phyloP scores from a whole-genome alignment of 495 filamentous ascomycete species.

The Trichocladium uniseriatum region DNA sequence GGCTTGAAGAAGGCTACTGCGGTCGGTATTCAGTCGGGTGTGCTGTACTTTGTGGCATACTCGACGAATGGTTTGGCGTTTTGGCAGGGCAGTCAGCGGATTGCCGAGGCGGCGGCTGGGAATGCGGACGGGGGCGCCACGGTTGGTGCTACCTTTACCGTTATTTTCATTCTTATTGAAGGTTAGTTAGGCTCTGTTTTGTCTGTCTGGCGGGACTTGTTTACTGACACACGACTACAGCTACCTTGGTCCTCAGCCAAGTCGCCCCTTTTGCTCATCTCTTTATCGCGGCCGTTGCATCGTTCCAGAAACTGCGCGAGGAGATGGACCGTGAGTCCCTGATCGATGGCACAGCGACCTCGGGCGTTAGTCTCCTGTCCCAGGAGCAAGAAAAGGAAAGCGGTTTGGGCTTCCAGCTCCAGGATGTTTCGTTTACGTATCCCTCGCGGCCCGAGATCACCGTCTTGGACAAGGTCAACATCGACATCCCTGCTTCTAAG shows the following conservation, averaged over 20 bases:
- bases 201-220: conserved; percentile 25
- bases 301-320: conserved; percentile 40
- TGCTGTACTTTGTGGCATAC: conserved; percentile 66
- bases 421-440: conserved; percentile 79
- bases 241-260: conserved; percentile 52
- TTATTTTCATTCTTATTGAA: conserved; percentile 25
- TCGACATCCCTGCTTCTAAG: conserved; percentile 72
- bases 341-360: conserved; percentile 59
- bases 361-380: conserved; percentile 46
- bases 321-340: conserved; percentile 57
- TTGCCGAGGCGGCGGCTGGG: conserved; percentile 54
- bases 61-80: conserved; percentile 83
- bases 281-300: conserved; percentile 47
- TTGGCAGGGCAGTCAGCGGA: conserved; percentile 78
- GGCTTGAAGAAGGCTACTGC: conserved; percentile 52
- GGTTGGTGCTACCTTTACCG: conserved; percentile 23
- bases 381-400: conserved; percentile 33
- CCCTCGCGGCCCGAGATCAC: conserved; percentile 79
- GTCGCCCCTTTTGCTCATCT: conserved; percentile 55
- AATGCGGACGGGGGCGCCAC: conserved; percentile 12
- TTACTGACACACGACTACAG: conserved; percentile 23
- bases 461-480: conserved; percentile 68
- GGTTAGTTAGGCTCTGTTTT: conserved; percentile 36
- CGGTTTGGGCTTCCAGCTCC: conserved; percentile 67
- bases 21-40: conserved; percentile 52